Conservation (phyloP, 495 filamentous ascomycete species). For the Hypoxylon lenormandii region DNA sequence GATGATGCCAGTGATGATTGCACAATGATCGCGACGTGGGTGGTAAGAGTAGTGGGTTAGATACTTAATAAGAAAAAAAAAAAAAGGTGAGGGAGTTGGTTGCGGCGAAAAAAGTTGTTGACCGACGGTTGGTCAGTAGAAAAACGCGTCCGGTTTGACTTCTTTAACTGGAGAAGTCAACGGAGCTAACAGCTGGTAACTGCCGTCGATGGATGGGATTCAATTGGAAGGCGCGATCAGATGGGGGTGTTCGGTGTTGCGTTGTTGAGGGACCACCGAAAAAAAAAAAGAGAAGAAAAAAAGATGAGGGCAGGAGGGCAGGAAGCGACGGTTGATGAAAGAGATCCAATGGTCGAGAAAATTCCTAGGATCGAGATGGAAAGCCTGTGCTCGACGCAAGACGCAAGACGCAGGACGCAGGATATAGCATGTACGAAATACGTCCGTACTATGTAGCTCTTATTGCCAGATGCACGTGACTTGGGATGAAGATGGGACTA, state of each 20-base stretch:
- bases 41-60: constrained; percentile 12
- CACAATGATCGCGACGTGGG: constrained; percentile 31
- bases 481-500: constrained; percentile 27
- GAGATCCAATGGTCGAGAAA: constrained; percentile 34
- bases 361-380: constrained; percentile 45
- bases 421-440: constrained; percentile 11
- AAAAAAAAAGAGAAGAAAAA: constrained; percentile 26
- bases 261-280: constrained; percentile 5
- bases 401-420: constrained; percentile 2
- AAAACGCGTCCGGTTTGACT: constrained; percentile 50
- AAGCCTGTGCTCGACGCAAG: constrained; percentile 42
- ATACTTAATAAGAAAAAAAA: constrained; percentile 11
- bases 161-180: constrained; percentile 43
- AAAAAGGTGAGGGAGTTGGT: constrained; percentile 26
- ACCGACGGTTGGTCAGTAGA: constrained; percentile 35
- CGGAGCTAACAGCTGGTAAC: constrained; percentile 40
- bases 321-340: constrained; percentile 26
- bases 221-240: constrained; percentile 43
- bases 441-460: constrained; percentile 19
- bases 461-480: constrained; percentile 42
- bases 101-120: constrained; percentile 47
- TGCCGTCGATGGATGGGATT: constrained; percentile 23
- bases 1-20: constrained; percentile 2
- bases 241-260: constrained; percentile 28
- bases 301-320: constrained; percentile 29